Evolutionary conservation across 345 rosid genomes (phyloP).

Genomic region (Eutrema heterophyllum): DNA sequence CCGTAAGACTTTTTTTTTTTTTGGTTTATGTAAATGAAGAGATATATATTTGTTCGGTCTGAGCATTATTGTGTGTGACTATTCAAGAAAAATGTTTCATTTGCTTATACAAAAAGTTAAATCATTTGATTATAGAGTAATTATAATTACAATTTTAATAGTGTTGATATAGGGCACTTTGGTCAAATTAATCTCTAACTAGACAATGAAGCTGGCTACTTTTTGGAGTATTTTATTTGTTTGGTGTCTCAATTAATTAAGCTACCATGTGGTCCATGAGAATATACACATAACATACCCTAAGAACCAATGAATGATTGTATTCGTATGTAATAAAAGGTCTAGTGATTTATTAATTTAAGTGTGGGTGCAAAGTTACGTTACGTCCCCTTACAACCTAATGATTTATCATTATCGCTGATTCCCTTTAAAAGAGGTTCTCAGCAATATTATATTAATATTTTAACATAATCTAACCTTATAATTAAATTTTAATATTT

Average conservation of each 20-base stretch:
- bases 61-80: neutral
- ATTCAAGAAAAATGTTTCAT: neutral
- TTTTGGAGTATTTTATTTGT: neutral
- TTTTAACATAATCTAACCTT: too few relatives aligned
- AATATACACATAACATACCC: neutral
- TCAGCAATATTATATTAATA: too few relatives aligned
- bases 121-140: neutral
- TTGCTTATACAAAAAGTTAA: neutral
- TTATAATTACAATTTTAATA: neutral
- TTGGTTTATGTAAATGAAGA: slow-evolving; percentile 25
- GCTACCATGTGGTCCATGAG: slow-evolving; percentile 24
- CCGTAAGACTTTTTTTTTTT: slow-evolving; percentile 2
- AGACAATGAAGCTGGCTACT: neutral
- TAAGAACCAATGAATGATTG: neutral
- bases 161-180: neutral
- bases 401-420: too few relatives aligned
- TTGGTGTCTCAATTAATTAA: slow-evolving; percentile 5
- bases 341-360: neutral
- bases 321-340: neutral
- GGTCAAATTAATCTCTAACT: neutral
- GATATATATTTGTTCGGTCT: neutral
- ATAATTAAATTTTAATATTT: too few relatives aligned
- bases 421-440: too few relatives aligned
- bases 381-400: slow-evolving; percentile 2
- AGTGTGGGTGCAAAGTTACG: slow-evolving; percentile 7